A percentile compares a stretch with the other conserved stretches of the same genome.
Conservation (phyloP, 257 asterid species). For the Solanum lignicaule region DNA sequence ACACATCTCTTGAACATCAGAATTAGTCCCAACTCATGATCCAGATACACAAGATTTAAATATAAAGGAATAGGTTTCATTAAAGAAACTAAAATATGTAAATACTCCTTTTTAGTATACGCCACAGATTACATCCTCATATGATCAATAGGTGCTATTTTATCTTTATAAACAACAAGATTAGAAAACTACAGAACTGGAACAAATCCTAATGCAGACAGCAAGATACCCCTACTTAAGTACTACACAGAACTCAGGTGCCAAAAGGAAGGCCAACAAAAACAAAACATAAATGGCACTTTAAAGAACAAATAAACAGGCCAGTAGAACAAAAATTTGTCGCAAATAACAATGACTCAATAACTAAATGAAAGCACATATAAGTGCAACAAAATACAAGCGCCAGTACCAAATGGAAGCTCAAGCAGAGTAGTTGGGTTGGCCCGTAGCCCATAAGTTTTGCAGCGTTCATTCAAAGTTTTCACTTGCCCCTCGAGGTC, state of each 20-base stretch:
- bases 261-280: not conserved
- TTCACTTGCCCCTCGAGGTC: conserved; percentile 84
- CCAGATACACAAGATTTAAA: not conserved
- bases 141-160: not conserved
- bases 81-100: not conserved
- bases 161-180: not conserved
- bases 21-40: not conserved
- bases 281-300: not conserved
- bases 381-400: not conserved
- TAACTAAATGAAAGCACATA: not conserved
- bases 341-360: not conserved
- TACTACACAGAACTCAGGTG: not conserved
- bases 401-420: conserved; percentile 14
- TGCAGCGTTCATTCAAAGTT: conserved; percentile 82
- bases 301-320: not conserved
- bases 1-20: not conserved
- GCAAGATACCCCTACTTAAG: not conserved
- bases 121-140: not conserved
- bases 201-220: not conserved
- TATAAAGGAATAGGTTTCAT: not conserved
- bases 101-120: not conserved
- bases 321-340: not conserved
- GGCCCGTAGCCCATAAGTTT: conserved; percentile 86
- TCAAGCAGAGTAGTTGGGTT: conserved; percentile 49
- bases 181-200: not conserved